These are phyloP conservation scores for Cryptococcus sp. DNA, from an alignment of 1,284 basidiomycete species.

Conservation along the genomic window DNA sequence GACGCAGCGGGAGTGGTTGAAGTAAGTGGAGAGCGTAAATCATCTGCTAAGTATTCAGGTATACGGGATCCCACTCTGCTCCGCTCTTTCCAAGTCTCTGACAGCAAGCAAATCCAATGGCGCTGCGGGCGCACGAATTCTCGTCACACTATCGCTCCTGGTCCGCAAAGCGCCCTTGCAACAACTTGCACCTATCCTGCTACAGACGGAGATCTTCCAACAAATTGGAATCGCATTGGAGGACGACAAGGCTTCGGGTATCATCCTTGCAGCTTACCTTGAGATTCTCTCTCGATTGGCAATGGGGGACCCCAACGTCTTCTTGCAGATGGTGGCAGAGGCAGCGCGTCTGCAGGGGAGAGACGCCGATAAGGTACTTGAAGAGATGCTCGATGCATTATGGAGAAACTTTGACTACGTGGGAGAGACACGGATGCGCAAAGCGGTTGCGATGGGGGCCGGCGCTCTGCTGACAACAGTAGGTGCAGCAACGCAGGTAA, in stretches of 20 bases:
- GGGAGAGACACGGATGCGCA: slow-evolving; percentile 46
- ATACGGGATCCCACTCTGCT: slow-evolving; percentile 35
- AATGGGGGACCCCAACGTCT: slow-evolving; percentile 42
- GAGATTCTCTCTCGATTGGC: slow-evolving; percentile 46
- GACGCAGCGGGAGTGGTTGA: slow-evolving; percentile 68
- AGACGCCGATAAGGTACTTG: slow-evolving; percentile 40
- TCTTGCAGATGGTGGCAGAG: slow-evolving; percentile 44
- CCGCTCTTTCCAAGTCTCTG: slow-evolving; percentile 39
- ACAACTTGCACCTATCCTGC: slow-evolving; percentile 37
- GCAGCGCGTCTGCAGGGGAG: slow-evolving; percentile 29
- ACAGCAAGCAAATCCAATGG: slow-evolving; percentile 31
- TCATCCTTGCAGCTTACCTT: slow-evolving; percentile 48
- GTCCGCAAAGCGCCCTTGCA: slow-evolving; percentile 36
- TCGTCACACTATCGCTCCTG: slow-evolving; percentile 38
- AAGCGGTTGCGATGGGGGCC: slow-evolving; percentile 51
- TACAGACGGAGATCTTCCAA: slow-evolving; percentile 46
- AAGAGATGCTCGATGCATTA: slow-evolving; percentile 50
- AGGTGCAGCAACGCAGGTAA: not conserved
- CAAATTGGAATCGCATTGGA: slow-evolving; percentile 47
- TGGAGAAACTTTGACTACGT: slow-evolving; percentile 55
- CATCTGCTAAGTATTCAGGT: slow-evolving; percentile 17
- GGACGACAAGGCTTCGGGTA: slow-evolving; percentile 51
- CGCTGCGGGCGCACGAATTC: slow-evolving; percentile 30
- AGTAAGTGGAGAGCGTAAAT: slow-evolving; percentile 53
- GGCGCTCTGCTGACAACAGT: slow-evolving; percentile 48